phyloP scores from a whole-genome alignment of 345 rosid genomes.

The Acer yangbiense region DNA sequence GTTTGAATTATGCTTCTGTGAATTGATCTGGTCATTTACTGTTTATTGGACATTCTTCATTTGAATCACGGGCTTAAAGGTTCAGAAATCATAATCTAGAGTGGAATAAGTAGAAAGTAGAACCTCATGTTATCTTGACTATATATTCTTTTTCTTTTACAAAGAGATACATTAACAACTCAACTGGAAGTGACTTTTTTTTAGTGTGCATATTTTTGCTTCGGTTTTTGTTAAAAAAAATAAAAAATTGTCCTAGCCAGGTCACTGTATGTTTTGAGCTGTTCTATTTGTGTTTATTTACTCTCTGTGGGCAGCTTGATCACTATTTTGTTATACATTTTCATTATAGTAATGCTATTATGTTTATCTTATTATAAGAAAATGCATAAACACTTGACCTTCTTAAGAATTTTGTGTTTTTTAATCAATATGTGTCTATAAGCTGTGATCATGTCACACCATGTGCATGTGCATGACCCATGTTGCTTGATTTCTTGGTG shows the following conservation, averaged over 20 bases:
- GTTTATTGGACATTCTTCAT: neutral
- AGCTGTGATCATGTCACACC: neutral
- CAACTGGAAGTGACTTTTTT: too few species aligned
- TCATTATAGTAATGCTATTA: too few species aligned
- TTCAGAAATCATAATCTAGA: neutral
- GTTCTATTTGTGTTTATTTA: too few species aligned
- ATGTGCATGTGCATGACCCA: neutral
- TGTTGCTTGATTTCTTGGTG: conserved; percentile 1
- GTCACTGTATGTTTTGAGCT: too few species aligned
- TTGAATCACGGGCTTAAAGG: neutral
- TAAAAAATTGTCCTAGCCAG: too few species aligned
- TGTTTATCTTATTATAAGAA: neutral
- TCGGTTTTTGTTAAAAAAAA: too few species aligned
- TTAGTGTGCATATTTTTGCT: too few species aligned
- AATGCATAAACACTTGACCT: neutral
- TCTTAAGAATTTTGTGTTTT: neutral
- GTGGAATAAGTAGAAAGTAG: neutral
- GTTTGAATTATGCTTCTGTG: neutral
- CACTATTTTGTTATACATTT: too few species aligned
- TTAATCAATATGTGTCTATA: neutral
- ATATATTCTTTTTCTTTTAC: neutral
- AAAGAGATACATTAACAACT: too few species aligned
- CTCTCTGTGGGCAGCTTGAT: too few species aligned
- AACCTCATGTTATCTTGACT: neutral
- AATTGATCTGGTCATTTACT: neutral